Evolutionary conservation across 2,329 filamentous ascomycete genomes (phyloP).

Genomic region (Neobulgaria alba): DNA sequence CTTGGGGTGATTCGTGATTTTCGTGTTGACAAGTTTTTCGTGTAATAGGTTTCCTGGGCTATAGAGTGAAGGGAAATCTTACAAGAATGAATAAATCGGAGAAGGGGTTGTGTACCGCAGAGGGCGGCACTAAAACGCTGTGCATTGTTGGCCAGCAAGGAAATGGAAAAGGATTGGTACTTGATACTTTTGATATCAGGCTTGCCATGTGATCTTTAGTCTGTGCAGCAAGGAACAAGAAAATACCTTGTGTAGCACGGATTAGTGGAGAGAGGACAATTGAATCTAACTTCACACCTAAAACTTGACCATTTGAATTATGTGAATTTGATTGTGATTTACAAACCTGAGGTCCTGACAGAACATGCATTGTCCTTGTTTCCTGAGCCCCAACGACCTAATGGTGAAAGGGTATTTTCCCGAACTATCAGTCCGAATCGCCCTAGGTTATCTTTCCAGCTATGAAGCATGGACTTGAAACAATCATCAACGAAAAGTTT

Average conservation of each 20-base stretch:
- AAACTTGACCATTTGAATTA: no score
- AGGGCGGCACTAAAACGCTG: slow-evolving; percentile 9
- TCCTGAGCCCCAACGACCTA: no score
- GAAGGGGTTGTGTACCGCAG: slow-evolving; percentile 12
- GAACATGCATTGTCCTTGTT: no score
- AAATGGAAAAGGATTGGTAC: slow-evolving; percentile 5
- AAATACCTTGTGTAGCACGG: slow-evolving; percentile 1
- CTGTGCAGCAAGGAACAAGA: slow-evolving; percentile 3
- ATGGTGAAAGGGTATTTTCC: no score
- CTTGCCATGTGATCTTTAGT: slow-evolving; percentile 5
- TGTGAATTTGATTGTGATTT: no score
- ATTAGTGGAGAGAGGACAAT: slow-evolving; percentile 8
- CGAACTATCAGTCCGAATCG: no score
- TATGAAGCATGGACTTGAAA: no score
- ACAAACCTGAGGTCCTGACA: no score
- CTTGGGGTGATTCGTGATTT: slow-evolving; percentile 13
- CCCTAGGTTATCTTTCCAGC: no score
- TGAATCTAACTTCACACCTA: no score
- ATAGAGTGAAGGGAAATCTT: slow-evolving; percentile 2
- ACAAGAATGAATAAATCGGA: slow-evolving; percentile 7
- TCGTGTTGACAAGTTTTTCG: slow-evolving; percentile 13
- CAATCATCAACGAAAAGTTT: no score
- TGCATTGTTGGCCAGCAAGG: slow-evolving; percentile 10
- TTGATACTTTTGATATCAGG: slow-evolving; percentile 2
- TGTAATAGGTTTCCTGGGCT: slow-evolving; percentile 12